These are phyloP conservation scores for Anacardium occidentale DNA, from an alignment of 345 rosid genomes.

Conservation along the genomic window DNA sequence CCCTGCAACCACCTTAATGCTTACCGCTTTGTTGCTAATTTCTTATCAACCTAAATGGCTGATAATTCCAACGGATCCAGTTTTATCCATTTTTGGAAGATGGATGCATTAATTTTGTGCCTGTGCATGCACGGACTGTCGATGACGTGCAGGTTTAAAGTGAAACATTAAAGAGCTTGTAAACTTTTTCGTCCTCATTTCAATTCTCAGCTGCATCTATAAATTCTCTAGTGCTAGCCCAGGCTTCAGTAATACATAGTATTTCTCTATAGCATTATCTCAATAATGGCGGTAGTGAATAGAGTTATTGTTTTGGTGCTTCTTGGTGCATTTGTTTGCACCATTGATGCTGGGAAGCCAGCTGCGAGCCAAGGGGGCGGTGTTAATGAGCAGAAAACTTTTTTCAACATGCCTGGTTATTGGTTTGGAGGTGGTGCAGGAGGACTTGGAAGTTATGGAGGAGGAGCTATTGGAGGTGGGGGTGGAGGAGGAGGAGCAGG, in stretches of 20 bases:
- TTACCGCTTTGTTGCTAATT: not conserved
- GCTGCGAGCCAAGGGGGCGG: conserved; percentile 13
- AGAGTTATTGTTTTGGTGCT: conserved; percentile 22
- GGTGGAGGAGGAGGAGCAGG: conserved; percentile 19
- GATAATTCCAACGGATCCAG: no score
- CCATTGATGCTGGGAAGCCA: conserved; percentile 46
- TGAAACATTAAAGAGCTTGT: not conserved
- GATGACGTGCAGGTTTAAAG: conserved; percentile 8
- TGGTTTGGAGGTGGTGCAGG: not conserved
- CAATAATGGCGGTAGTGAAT: conserved; percentile 1
- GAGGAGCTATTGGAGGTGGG: not conserved
- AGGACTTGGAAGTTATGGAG: no score
- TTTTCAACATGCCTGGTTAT: conserved; percentile 14
- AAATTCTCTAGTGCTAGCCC: not conserved
- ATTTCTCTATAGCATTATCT: not conserved
- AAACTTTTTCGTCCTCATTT: not conserved
- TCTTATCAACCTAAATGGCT: not conserved
- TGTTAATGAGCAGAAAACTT: conserved; percentile 23
- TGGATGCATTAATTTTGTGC: conserved; percentile 20
- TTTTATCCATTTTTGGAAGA: not conserved
- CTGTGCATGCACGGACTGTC: conserved; percentile 9
- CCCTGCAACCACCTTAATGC: not conserved
- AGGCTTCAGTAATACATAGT: not conserved
- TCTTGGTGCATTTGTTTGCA: conserved; percentile 32
- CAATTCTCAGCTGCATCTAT: conserved; percentile 3